These are phyloP conservation scores for Cylindrodendrum hubeiense DNA, from an alignment of 2,329 filamentous ascomycete genomes.

Conservation along the genomic window DNA sequence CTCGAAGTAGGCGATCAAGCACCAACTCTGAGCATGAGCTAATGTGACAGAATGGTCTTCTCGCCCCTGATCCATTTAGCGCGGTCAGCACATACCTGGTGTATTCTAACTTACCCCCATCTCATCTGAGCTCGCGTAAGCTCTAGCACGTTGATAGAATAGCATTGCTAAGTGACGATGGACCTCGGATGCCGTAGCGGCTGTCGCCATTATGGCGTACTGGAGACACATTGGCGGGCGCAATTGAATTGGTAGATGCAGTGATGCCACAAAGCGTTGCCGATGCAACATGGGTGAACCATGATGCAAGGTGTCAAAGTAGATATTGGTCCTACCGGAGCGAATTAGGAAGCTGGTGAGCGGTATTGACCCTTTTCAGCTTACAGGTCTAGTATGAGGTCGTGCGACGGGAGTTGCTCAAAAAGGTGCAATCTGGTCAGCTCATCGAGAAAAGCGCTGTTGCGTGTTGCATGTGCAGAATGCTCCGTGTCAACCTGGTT, in stretches of 20 bases:
- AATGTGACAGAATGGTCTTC: constrained; percentile 61
- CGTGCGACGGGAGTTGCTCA: background rate
- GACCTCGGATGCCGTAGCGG: constrained; percentile 18
- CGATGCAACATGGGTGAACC: constrained; percentile 31
- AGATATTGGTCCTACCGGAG: constrained; percentile 27
- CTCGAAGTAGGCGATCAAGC: constrained; percentile 78
- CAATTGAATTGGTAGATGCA: constrained; percentile 37
- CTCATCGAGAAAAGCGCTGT: background rate
- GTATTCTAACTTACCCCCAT: constrained; percentile 22
- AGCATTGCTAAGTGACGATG: constrained; percentile 30
- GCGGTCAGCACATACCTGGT: background rate
- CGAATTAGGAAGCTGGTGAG: background rate
- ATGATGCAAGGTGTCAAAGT: constrained; percentile 25
- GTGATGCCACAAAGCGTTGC: constrained; percentile 33
- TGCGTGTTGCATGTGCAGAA: background rate
- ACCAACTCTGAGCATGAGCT: constrained; percentile 81
- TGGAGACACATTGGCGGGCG: constrained; percentile 41
- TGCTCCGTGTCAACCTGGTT: background rate
- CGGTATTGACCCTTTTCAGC: background rate
- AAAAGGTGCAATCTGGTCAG: background rate
- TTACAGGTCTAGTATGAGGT: constrained; percentile 2
- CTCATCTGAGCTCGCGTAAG: constrained; percentile 35
- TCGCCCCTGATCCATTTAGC: constrained; percentile 26
- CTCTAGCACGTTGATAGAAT: constrained; percentile 32
- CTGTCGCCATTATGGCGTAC: constrained; percentile 35